These are phyloP conservation scores for Beauveria medogensis DNA, from an alignment of 2,329 filamentous ascomycete genomes.

Conservation along the genomic window DNA sequence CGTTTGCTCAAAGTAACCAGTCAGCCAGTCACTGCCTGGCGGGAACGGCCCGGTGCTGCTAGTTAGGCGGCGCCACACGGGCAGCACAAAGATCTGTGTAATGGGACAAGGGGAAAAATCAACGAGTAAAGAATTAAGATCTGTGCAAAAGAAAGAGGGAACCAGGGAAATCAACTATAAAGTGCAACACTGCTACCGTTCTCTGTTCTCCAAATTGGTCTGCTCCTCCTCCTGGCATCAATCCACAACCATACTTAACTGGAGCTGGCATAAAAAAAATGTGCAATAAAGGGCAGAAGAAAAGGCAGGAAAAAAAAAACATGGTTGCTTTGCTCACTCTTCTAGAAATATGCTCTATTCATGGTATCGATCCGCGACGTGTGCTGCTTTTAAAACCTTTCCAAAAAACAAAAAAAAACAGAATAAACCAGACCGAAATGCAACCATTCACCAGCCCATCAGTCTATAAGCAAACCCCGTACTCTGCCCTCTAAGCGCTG, in stretches of 20 bases:
- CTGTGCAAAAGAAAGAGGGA: background rate
- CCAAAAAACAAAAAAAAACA: background rate
- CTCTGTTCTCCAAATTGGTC: too few relatives aligned
- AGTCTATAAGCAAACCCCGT: background rate
- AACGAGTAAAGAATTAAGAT: too few relatives aligned
- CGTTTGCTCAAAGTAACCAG: background rate
- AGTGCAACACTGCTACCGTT: too few relatives aligned
- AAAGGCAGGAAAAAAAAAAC: too few relatives aligned
- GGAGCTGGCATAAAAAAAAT: too few relatives aligned
- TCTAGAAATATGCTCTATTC: background rate
- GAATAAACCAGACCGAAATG: background rate
- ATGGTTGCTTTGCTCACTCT: background rate
- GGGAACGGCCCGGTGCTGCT: background rate
- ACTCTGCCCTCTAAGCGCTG: background rate
- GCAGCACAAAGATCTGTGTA: background rate
- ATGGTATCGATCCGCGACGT: constrained; percentile 6
- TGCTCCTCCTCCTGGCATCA: too few relatives aligned
- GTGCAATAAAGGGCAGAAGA: background rate
- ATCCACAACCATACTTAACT: too few relatives aligned
- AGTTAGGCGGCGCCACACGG: background rate
- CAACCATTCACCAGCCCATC: background rate
- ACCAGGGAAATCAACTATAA: background rate
- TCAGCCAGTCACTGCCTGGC: background rate
- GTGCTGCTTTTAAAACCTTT: background rate
- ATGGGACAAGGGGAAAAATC: too few relatives aligned